Conservation (phyloP, 2,329 filamentous ascomycete genomes). For the Pyrenophora tritici-repentis region DNA sequence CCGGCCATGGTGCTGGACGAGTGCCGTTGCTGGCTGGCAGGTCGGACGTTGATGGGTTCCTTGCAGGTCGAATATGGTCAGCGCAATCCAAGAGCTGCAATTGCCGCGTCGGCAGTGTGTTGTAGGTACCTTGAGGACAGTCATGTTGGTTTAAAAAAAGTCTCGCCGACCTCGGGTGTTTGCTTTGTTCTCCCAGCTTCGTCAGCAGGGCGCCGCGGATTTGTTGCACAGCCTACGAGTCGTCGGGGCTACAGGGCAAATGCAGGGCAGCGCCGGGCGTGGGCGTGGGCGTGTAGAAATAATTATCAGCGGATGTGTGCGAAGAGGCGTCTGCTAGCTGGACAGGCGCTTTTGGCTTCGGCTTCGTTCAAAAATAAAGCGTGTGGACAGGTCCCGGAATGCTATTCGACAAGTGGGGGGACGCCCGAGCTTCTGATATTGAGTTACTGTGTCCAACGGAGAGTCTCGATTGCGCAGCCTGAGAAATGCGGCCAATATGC, state of each 20-base stretch:
- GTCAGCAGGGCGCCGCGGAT: constrained; percentile 18
- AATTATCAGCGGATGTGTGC: constrained; percentile 17
- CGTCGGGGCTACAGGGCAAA: constrained; percentile 19
- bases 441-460: constrained; percentile 21
- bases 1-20: constrained; percentile 57
- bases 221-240: constrained; percentile 30
- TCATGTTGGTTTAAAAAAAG: constrained; percentile 36
- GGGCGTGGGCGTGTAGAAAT: constrained; percentile 15
- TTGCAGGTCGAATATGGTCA: constrained; percentile 35
- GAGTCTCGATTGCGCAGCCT: constrained; percentile 19
- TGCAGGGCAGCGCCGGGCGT: constrained; percentile 23
- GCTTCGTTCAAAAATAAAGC: constrained; percentile 18
- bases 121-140: constrained; percentile 45
- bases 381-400: constrained; percentile 36
- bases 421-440: constrained; percentile 28
- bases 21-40: constrained; percentile 52
- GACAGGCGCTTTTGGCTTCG: constrained; percentile 7
- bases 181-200: constrained; percentile 21
- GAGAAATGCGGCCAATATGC: constrained; percentile 18
- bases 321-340: constrained; percentile 15
- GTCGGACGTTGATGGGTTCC: constrained; percentile 51
- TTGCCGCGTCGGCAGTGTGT: constrained; percentile 1
- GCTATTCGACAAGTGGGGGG: constrained; percentile 26
- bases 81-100: constrained; percentile 26
- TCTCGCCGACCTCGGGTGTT: constrained; percentile 8